A percentile compares a stretch with the other conserved stretches of the same genome.
Conservation (phyloP, 2,329 filamentous ascomycete genomes). For the Knufia petricola region DNA sequence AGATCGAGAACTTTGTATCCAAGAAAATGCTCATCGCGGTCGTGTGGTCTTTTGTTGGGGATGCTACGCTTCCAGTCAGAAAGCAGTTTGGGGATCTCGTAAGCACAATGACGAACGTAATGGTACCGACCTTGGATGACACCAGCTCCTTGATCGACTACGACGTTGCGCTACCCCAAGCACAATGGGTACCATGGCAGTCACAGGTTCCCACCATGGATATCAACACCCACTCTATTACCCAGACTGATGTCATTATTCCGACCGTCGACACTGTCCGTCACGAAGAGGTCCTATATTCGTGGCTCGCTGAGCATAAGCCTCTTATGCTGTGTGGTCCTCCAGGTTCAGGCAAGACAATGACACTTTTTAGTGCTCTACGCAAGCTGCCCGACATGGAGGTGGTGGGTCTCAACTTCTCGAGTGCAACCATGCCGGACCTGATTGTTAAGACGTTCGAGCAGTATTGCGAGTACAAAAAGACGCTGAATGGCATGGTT, state of each 20-base stretch:
- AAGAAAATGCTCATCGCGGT: conserved; percentile 90
- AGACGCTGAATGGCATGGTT: conserved; percentile 91
- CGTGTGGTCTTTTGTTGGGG: conserved; percentile 92
- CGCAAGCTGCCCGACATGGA: conserved; percentile 98
- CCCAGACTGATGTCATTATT: conserved; percentile 96
- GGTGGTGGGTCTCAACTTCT: conserved; percentile 97
- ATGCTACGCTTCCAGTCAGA: conserved; percentile 79
- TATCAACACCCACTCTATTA: conserved; percentile 96
- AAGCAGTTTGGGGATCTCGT: conserved; percentile 83
- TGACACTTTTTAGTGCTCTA: conserved; percentile 96
- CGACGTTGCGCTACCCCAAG: conserved; percentile 76
- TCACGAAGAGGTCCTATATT: conserved; percentile 98
- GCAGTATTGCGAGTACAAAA: conserved; percentile 99
- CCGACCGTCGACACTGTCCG: conserved; percentile 94
- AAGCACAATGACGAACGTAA: conserved; percentile 71
- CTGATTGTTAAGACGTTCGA: conserved; percentile 98
- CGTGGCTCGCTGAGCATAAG: conserved; percentile 98
- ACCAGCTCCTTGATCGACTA: conserved; percentile 87
- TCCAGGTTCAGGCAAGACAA: conserved; percentile 97
- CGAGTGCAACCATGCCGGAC: conserved; percentile 94
- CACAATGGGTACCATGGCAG: conserved; percentile 89
- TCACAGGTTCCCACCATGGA: conserved; percentile 89
- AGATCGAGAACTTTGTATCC: conserved; percentile 77
- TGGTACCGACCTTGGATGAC: conserved; percentile 69
- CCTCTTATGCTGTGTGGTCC: conserved; percentile 92